These are phyloP conservation scores for Furcasterigmium furcatum DNA, from an alignment of 2,329 filamentous ascomycete genomes.

Conservation along the genomic window DNA sequence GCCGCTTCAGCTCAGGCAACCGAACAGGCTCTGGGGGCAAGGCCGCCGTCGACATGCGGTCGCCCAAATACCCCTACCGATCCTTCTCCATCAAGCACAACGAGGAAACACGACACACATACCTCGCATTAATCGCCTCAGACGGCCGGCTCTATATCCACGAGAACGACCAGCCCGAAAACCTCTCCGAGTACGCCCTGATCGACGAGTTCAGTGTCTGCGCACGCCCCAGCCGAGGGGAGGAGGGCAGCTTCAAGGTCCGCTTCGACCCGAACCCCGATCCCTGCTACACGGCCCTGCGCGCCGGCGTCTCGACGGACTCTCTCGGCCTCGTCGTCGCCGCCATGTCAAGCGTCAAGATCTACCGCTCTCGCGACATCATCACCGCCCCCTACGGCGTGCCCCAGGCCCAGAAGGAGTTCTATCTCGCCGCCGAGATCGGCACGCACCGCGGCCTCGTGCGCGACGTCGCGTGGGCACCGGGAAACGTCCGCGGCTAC, in stretches of 20 bases:
- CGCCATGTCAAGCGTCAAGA: constrained; percentile 75
- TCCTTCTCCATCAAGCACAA: constrained; percentile 84
- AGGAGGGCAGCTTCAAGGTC: constrained; percentile 83
- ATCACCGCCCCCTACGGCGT: constrained; percentile 48
- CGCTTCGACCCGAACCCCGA: constrained; percentile 86
- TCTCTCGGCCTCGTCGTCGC: constrained; percentile 80
- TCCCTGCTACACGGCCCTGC: constrained; percentile 72
- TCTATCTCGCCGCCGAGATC: constrained; percentile 81
- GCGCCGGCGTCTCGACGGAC: constrained; percentile 78
- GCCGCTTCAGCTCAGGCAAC: constrained; percentile 71
- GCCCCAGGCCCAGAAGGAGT: constrained; percentile 63
- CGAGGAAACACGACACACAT: constrained; percentile 76
- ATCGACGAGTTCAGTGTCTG: constrained; percentile 77
- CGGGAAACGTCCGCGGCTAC: constrained; percentile 84
- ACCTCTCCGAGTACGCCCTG: constrained; percentile 69
- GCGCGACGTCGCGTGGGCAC: constrained; percentile 87
- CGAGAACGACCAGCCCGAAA: constrained; percentile 83
- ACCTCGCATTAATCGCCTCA: constrained; percentile 78
- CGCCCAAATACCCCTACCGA: constrained; percentile 64
- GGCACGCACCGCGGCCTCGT: constrained; percentile 73
- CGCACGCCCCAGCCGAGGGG: constrained; percentile 68
- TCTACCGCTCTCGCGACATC: constrained; percentile 73
- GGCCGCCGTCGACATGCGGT: constrained; percentile 53
- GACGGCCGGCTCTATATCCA: constrained; percentile 78
- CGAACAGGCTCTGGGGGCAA: constrained; percentile 33